Evolutionary conservation across 2,329 filamentous ascomycete genomes (phyloP).

Genomic region (Ophiosphaerella narmari): DNA sequence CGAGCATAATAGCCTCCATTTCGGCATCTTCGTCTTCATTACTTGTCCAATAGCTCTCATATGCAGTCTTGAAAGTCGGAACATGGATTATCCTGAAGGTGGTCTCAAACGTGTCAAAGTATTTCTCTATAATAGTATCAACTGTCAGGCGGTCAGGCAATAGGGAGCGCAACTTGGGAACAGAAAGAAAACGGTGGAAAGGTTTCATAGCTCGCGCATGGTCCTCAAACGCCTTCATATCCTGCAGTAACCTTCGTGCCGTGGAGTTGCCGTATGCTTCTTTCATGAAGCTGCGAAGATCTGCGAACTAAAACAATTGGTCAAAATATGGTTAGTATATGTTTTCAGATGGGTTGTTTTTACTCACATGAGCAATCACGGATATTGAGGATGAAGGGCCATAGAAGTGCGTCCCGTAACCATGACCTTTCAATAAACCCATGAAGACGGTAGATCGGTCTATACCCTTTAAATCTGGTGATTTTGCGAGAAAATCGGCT

Average conservation of each 20-base stretch:
- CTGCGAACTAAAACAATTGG: slow-evolving; percentile 35
- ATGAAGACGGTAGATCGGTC: background rate
- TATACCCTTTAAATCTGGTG: slow-evolving; percentile 3
- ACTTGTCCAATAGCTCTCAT: slow-evolving; percentile 51
- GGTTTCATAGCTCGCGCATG: slow-evolving; percentile 7
- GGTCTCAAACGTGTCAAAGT: slow-evolving; percentile 56
- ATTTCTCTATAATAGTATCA: slow-evolving; percentile 50
- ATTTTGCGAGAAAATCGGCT: slow-evolving; percentile 5
- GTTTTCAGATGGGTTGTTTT: background rate
- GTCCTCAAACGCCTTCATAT: slow-evolving; percentile 26
- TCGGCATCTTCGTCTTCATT: slow-evolving; percentile 22
- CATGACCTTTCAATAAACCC: slow-evolving; percentile 39
- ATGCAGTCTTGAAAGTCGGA: slow-evolving; percentile 56
- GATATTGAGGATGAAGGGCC: slow-evolving; percentile 45
- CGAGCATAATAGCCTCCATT: slow-evolving; percentile 45
- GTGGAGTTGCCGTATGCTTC: slow-evolving; percentile 23
- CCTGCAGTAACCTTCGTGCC: slow-evolving; percentile 23
- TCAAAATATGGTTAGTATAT: background rate
- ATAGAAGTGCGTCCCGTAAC: slow-evolving; percentile 48
- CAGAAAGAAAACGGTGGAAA: slow-evolving; percentile 9
- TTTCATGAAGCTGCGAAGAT: slow-evolving; percentile 33
- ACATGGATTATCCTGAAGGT: slow-evolving; percentile 57
- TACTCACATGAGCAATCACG: slow-evolving; percentile 20
- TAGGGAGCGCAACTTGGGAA: slow-evolving; percentile 22
- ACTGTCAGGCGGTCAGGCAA: slow-evolving; percentile 42